Evolutionary conservation across 345 rosid genomes (phyloP), one percentile per base, ranked within the genome.

Genomic region (Aethionema arabicum): DNA sequence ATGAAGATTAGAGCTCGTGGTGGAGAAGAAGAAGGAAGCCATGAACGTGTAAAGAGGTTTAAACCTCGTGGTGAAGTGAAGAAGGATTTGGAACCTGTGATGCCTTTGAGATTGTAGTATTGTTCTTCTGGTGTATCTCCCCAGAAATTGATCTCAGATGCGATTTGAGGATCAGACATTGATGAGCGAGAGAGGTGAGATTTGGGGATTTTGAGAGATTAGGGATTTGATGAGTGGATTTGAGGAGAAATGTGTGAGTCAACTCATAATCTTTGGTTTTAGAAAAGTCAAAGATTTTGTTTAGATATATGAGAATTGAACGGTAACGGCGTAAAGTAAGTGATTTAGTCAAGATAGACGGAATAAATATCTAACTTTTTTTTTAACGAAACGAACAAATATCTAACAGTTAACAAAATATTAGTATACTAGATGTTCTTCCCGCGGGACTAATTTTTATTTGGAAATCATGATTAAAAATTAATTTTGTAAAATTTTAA

Each of bases 61-160:
- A 88, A 71, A 14, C 98, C 95, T 51, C 95, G 81, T 8, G 96
- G 90, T n/a, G 91, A 84, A 11, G 76, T 86, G 90, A 69, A 81
- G 74, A 67, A 77, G n/a, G 88, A 84, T 35, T 66, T 65, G 36
- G 85, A 75, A 3, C 85, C 81, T 14, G 49, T 63, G 74, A 85
- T 77, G 32, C 87, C 82, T 60, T 88, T 80, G 52, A 51, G 84
- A 16, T 62, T 31, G 81, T 74, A 84, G 78, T 66, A 79, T 8
- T 83, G 91, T 73, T 76, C 66, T 5, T 84, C 98, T 30, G 95
- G 79, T 27, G 77, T 66, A 41, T 67, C 65, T 16, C 95, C 95
- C 91, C 96, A 86, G 72, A 69, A 77, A 66, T 88, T 65, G 72
- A 68, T 50, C 46, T 43, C 40, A 30, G 42, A 32, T 6, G 46